Evolutionary conservation across 2,329 filamentous ascomycete genomes (phyloP), one percentile per base, ranked within the genome.

Genomic region (Phialemoniopsis sp.): DNA sequence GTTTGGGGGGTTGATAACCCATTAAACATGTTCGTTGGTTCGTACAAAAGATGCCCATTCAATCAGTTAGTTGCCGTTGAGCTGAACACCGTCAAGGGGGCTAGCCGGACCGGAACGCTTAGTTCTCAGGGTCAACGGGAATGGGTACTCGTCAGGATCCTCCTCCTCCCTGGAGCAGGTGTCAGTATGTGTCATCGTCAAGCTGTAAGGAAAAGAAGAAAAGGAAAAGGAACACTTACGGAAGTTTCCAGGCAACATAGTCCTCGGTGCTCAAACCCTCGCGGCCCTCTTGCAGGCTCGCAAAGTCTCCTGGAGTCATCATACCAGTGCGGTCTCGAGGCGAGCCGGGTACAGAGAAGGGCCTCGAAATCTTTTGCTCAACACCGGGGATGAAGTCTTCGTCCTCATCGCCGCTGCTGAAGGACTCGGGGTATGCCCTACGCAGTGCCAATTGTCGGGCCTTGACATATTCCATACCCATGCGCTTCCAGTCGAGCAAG

Each of bases 391-490:
- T 95, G 66, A 90, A 93, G 59, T 93, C 87, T 46, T 87, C 87
- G 55, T 89, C 89, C 43, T 89, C 85, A 12, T 90, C 86, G 39
- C 81, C 78, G 21, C 21, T 26, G 32, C 79, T 76, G 60, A 95
- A 98, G 4, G 89, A 91, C 38, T 76, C 74, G 36, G 93, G 91
- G 63, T 97, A 98, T 15, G 93, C 93, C 63, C 93, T 80, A 54
- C 93, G 78, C 47, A 98, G 72, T 17, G 93, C 93, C 56, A 98
- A 67, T 63, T 97, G 93, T 36, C 93, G 81, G 28, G 93, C 93
- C 73, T 97, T 98, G 67, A 96, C 89, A 58, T 98, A 98, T 67
- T 98, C 93, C 83, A 97, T 85, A 16, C 93, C 93, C 93, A 98
- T 98, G 36, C 93, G 80, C 77, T 97, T 97, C 93, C 93, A 98